phyloP scores from a whole-genome alignment of 495 filamentous ascomycete species.

The Pseudoneurospora amorphoporcata region DNA sequence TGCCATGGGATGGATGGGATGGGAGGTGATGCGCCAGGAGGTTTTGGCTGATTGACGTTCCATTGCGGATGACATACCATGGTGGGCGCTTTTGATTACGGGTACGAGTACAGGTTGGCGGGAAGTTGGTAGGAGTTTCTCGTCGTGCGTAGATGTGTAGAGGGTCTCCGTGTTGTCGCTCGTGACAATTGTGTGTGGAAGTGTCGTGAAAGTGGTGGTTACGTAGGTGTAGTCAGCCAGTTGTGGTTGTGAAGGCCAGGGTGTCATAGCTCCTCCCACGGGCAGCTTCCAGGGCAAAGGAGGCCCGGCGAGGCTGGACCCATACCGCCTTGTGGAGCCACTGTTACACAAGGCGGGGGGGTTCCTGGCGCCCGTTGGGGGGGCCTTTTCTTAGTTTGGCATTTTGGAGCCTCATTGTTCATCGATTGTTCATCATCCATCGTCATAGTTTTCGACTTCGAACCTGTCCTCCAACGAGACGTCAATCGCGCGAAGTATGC shows the following conservation, averaged over 20 bases:
- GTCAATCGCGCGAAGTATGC: not conserved
- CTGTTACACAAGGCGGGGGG: not conserved
- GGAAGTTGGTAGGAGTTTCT: too few relatives aligned
- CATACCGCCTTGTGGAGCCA: not conserved
- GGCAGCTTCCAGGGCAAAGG: not conserved
- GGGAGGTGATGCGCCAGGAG: not conserved
- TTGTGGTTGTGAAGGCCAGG: constrained; percentile 1
- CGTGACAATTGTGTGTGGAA: not conserved
- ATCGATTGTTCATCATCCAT: not conserved
- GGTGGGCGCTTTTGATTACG: not conserved
- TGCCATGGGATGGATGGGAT: not conserved
- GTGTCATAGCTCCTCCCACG: constrained; percentile 6
- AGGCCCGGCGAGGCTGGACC: not conserved
- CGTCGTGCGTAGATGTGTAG: not conserved
- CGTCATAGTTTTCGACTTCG: not conserved
- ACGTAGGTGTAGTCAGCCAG: constrained; percentile 1
- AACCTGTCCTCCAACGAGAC: not conserved
- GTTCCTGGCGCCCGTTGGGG: not conserved
- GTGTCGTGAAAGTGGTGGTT: not conserved
- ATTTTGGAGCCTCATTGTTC: not conserved
- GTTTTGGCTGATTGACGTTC: not conserved
- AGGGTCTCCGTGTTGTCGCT: not conserved
- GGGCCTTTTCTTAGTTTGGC: not conserved
- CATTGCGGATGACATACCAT: not conserved
- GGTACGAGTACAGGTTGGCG: too few relatives aligned